phyloP scores from a whole-genome alignment of 2,329 filamentous ascomycete species.

The Sclerotinia trifoliorum region DNA sequence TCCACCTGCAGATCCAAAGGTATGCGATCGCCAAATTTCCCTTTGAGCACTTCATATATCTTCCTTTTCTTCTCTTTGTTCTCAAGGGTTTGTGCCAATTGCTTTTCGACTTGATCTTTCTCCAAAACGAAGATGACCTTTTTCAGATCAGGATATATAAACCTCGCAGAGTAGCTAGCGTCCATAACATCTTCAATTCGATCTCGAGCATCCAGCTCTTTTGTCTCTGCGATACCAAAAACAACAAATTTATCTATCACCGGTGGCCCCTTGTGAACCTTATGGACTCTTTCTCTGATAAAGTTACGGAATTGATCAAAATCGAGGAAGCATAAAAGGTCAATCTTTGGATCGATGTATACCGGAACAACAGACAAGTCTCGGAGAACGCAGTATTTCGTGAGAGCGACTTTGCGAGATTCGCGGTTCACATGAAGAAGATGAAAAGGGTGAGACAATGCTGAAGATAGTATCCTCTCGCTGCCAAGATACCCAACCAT shows the following conservation, averaged over 20 bases:
- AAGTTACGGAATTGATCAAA: not conserved
- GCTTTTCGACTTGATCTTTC: not conserved
- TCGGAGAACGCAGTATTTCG: not conserved
- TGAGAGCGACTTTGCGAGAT: not conserved
- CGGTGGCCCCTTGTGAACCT: not conserved
- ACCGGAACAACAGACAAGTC: not conserved
- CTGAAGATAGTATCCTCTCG: not conserved
- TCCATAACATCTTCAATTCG: not conserved
- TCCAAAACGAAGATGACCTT: not conserved
- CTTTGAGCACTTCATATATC: not conserved
- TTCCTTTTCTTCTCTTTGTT: not conserved
- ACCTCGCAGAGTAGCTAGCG: not conserved
- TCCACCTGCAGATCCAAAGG: not conserved
- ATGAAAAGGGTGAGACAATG: not conserved
- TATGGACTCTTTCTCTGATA: not conserved
- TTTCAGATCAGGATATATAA: not conserved
- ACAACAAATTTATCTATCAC: not conserved
- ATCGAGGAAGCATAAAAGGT: not conserved
- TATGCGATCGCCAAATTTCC: not conserved
- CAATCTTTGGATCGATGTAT: not conserved
- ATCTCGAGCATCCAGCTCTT: not conserved
- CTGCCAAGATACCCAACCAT: not conserved
- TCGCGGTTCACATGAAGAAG: not conserved
- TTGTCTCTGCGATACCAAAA: not conserved
- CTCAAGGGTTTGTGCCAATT: not conserved